Conservation (phyloP, 768 basidiomycete species). For the Lentinula sp. region DNA sequence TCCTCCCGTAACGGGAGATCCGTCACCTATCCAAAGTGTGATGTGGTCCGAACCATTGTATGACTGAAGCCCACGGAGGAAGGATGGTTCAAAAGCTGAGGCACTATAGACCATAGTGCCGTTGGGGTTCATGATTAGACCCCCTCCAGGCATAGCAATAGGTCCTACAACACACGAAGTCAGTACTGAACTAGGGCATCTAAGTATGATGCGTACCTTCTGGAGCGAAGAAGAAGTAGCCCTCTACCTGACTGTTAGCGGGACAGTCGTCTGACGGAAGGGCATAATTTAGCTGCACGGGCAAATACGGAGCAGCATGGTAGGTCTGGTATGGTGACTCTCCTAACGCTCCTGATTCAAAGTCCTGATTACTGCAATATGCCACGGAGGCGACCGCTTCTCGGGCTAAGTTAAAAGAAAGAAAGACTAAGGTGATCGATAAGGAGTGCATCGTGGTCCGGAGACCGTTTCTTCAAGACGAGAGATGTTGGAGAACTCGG, state of each 20-base stretch:
- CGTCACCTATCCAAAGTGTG: background rate
- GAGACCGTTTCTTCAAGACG: background rate
- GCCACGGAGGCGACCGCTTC: background rate
- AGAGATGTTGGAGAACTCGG: background rate
- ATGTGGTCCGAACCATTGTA: background rate
- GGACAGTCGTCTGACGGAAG: background rate
- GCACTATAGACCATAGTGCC: background rate
- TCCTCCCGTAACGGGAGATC: background rate
- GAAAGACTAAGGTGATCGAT: background rate
- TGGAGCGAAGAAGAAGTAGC: background rate
- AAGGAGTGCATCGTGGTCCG: background rate
- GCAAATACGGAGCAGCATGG: background rate
- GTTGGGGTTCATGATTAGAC: background rate
- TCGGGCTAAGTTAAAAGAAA: background rate
- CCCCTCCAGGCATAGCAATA: background rate
- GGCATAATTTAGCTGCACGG: background rate
- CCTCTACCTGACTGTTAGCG: background rate
- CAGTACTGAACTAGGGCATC: background rate
- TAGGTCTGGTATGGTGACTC: background rate
- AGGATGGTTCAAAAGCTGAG: background rate
- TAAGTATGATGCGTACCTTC: background rate
- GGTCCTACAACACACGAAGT: background rate
- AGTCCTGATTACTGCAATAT: background rate
- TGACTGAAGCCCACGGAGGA: background rate
- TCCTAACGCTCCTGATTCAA: background rate